phyloP scores from a whole-genome alignment of 768 basidiomycete species.

The Lactifluus pinguis region DNA sequence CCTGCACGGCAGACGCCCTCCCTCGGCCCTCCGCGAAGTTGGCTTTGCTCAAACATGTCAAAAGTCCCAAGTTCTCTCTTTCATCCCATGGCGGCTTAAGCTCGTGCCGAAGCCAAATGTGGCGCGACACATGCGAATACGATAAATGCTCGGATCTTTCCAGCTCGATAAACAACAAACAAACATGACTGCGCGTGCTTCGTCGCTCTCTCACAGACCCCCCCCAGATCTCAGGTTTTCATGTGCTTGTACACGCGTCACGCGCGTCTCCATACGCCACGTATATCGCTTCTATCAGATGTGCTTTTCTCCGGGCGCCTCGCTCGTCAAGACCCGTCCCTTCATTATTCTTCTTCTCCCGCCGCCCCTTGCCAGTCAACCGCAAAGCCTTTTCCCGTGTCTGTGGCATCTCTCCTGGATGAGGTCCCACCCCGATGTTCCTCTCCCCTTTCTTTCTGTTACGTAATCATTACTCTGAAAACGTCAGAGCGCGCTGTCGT shows the following conservation, averaged over 20 bases:
- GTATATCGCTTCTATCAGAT: conserved; percentile 17
- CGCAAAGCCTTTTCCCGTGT: neutral
- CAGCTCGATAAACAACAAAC: conserved; percentile 1
- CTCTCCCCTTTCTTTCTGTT: neutral
- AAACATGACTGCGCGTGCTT: neutral
- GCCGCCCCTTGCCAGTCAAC: neutral
- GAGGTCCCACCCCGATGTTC: neutral
- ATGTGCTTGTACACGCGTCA: conserved; percentile 11
- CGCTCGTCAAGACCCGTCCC: conserved; percentile 7
- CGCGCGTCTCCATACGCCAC: conserved; percentile 14
- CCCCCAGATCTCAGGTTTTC: conserved; percentile 9
- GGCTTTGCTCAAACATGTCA: conserved; percentile 5
- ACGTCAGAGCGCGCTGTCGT: neutral
- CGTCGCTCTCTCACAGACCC: neutral
- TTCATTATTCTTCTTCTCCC: neutral
- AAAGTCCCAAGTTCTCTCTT: neutral
- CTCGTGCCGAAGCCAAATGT: conserved; percentile 3
- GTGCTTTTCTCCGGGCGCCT: conserved; percentile 13
- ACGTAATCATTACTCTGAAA: neutral
- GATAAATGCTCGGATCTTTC: conserved; percentile 16
- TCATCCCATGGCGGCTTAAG: neutral
- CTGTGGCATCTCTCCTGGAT: neutral
- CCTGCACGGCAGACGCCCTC: neutral
- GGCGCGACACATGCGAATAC: neutral
- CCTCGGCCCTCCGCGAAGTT: neutral